A percentile compares a stretch with the other conserved stretches of the same genome.
Conservation (phyloP, 257 asterid species). For the Ligustrum vulgare region DNA sequence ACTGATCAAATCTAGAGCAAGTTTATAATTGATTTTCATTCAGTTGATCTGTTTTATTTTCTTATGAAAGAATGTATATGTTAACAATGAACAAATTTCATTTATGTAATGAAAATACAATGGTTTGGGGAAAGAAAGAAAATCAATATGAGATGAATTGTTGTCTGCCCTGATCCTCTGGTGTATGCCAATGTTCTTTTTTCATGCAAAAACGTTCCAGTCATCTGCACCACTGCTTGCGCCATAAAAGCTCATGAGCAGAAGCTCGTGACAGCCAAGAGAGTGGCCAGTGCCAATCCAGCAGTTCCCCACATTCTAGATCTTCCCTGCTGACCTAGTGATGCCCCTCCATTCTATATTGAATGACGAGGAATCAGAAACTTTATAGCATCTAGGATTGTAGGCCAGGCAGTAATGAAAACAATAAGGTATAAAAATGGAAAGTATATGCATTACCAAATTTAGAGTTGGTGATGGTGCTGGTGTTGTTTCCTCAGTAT, state of each 20-base stretch:
- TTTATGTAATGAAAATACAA: conserved; percentile 29
- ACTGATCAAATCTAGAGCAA: conserved; percentile 38
- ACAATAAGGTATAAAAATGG: not conserved
- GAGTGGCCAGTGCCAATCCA: conserved; percentile 50
- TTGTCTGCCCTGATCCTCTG: conserved; percentile 54
- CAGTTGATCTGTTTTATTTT: not conserved
- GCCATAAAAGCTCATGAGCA: conserved; percentile 28
- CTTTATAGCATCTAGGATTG: conserved; percentile 13
- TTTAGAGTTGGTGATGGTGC: conserved; percentile 82
- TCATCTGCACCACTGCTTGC: conserved; percentile 28
- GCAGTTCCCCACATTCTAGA: conserved; percentile 41
- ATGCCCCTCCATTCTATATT: conserved; percentile 62
- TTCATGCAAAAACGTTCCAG: conserved; percentile 30
- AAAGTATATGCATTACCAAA: conserved; percentile 48
- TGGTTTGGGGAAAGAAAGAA: conserved; percentile 37
- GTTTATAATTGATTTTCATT: conserved; percentile 17
- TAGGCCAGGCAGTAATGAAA: not conserved
- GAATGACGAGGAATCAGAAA: conserved; percentile 23
- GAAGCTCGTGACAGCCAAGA: conserved; percentile 48
- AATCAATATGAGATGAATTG: conserved; percentile 34
- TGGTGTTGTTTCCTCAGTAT: conserved; percentile 60
- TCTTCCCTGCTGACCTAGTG: conserved; percentile 53
- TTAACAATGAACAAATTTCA: conserved; percentile 30
- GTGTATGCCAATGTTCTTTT: conserved; percentile 48
- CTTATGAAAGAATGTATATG: conserved; percentile 2